A percentile compares a stretch with the other conserved stretches of the same genome.
phyloP scores from a whole-genome alignment of 345 rosid genomes.

The Eucalyptus regnans region DNA sequence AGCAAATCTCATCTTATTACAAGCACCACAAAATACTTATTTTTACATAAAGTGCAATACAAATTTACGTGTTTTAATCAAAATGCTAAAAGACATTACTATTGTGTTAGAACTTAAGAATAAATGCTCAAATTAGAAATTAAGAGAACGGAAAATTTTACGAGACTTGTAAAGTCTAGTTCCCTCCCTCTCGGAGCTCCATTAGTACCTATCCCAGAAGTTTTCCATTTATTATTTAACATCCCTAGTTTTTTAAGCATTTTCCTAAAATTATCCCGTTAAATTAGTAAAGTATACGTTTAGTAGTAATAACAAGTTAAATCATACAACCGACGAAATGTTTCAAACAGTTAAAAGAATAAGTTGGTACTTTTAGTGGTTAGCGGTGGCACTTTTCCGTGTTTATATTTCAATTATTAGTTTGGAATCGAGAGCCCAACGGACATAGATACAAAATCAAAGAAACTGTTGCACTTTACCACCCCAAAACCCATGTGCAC shows the following conservation, averaged over 20 bases:
- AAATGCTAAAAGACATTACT: background rate
- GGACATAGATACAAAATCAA: background rate
- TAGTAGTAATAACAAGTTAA: background rate
- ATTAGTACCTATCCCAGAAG: background rate
- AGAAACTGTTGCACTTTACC: background rate
- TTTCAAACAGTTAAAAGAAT: background rate
- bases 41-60: background rate
- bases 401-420: background rate
- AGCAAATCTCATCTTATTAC: background rate
- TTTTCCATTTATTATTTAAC: background rate
- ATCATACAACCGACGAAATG: background rate
- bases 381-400: background rate
- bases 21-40: background rate
- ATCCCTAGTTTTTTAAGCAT: background rate
- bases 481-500: background rate
- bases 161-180: background rate
- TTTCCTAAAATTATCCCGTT: background rate
- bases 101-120: background rate
- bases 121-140: background rate
- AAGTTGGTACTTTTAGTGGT: background rate
- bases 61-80: background rate
- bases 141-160: background rate
- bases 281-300: background rate
- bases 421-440: background rate
- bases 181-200: background rate